Evolutionary conservation across 208 protist genomes (phyloP).

Genomic region (Phytomonas serpens): DNA sequence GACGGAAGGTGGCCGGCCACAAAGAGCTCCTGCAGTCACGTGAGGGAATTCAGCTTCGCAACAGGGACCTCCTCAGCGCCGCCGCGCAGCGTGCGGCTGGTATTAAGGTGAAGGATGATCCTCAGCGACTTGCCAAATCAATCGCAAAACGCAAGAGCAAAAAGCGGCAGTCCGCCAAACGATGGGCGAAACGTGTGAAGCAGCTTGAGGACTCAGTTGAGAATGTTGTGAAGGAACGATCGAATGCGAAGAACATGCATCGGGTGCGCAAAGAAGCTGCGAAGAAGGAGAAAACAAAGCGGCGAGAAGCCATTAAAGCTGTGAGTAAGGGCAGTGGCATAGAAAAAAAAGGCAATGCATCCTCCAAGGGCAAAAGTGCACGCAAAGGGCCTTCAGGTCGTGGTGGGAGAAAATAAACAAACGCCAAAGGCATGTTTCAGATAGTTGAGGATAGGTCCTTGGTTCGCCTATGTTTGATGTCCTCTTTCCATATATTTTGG

Average conservation of each 20-base stretch:
- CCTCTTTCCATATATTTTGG: background rate
- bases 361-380: background rate
- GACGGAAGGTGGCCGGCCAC: slow-evolving; percentile 27
- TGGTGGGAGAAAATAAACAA: background rate
- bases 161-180: slow-evolving; percentile 73
- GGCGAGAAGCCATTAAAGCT: slow-evolving; percentile 11
- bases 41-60: slow-evolving; percentile 36
- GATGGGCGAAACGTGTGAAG: slow-evolving; percentile 60
- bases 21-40: slow-evolving; percentile 25
- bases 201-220: slow-evolving; percentile 57
- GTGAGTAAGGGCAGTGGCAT: slow-evolving; percentile 2
- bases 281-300: slow-evolving; percentile 19
- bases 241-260: slow-evolving; percentile 23
- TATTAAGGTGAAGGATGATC: slow-evolving; percentile 68
- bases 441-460: background rate
- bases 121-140: slow-evolving; percentile 44
- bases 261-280: background rate
- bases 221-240: slow-evolving; percentile 58
- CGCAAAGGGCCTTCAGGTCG: background rate
- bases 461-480: background rate
- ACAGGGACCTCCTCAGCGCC: slow-evolving; percentile 40
- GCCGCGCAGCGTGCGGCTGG: slow-evolving; percentile 55
- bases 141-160: slow-evolving; percentile 66
- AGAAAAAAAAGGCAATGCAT: background rate
- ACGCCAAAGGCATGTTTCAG: background rate